Evolutionary conservation across 331 rosid genomes (phyloP).

Genomic region (Malus hybrid): DNA sequence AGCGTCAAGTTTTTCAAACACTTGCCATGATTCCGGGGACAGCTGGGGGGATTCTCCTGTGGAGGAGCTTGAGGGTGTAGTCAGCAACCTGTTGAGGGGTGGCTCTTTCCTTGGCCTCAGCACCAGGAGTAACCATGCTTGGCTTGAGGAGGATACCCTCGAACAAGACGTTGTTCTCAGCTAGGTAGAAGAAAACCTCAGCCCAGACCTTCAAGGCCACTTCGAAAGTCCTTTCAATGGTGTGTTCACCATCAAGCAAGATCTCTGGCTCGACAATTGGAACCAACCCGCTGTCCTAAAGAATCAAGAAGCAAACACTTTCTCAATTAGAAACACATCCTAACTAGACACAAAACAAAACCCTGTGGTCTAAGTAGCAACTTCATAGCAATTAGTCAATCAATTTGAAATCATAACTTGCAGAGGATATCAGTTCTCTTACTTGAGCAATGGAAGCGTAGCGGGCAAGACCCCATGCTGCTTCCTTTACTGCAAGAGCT

Average conservation of each 20-base stretch:
- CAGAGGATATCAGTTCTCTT: neutral
- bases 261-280: constrained; percentile 97
- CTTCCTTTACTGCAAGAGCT: constrained; percentile 94
- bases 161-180: constrained; percentile 71
- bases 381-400: neutral
- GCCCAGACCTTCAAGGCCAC: constrained; percentile 87
- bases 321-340: constrained; percentile 8
- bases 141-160: constrained; percentile 94
- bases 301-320: neutral
- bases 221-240: constrained; percentile 74
- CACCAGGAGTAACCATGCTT: constrained; percentile 96
- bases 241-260: constrained; percentile 89
- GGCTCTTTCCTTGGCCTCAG: constrained; percentile 66
- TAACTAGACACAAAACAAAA: neutral
- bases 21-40: constrained; percentile 95
- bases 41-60: constrained; percentile 72
- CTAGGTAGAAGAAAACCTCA: constrained; percentile 85
- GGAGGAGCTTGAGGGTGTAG: constrained; percentile 79
- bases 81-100: constrained; percentile 61
- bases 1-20: neutral
- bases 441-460: constrained; percentile 87
- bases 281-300: constrained; percentile 83
- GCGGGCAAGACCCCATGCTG: constrained; percentile 99
- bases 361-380: neutral
- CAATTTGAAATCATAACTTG: neutral